A percentile compares a stretch with the other conserved stretches of the same genome.
phyloP scores from a whole-genome alignment of 2,329 filamentous ascomycete species.

The Monascus ruber region DNA sequence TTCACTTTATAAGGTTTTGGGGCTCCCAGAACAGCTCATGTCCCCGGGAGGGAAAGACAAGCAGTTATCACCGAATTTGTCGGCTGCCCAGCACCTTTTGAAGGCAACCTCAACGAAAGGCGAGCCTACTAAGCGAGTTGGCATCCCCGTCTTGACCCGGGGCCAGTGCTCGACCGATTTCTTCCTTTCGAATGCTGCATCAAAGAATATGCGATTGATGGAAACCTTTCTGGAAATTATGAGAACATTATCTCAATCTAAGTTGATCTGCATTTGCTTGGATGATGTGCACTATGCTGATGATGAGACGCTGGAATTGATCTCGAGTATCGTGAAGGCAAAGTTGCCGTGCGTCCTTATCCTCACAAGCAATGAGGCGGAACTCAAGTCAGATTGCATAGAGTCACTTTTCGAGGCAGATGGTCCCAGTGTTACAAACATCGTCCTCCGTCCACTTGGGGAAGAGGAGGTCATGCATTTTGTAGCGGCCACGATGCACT shows the following conservation, averaged over 20 bases:
- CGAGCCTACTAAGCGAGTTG: slow-evolving; percentile 18
- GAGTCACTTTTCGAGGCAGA: slow-evolving; percentile 32
- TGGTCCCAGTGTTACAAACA: slow-evolving; percentile 52
- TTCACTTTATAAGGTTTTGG: slow-evolving; percentile 45
- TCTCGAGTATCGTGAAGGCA: slow-evolving; percentile 66
- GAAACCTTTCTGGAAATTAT: slow-evolving; percentile 82
- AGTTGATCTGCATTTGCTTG: slow-evolving; percentile 77
- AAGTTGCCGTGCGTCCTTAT: slow-evolving; percentile 74
- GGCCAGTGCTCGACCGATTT: slow-evolving; percentile 28
- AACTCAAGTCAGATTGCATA: slow-evolving; percentile 41
- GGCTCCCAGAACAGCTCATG: slow-evolving; percentile 55
- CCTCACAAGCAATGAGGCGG: slow-evolving; percentile 61
- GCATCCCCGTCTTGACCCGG: slow-evolving; percentile 22
- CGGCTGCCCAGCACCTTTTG: slow-evolving; percentile 18
- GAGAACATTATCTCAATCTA: slow-evolving; percentile 67
- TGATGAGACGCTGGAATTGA: slow-evolving; percentile 71
- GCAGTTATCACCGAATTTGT: slow-evolving; percentile 17
- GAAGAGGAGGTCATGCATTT: slow-evolving; percentile 75
- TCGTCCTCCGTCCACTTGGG: slow-evolving; percentile 60
- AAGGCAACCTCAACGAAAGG: slow-evolving; percentile 19
- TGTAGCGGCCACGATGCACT: slow-evolving; percentile 69
- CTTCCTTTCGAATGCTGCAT: slow-evolving; percentile 27
- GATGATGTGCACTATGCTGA: slow-evolving; percentile 90
- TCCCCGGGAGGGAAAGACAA: slow-evolving; percentile 26
- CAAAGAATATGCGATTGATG: slow-evolving; percentile 58